A percentile compares a stretch with the other conserved stretches of the same genome.
phyloP scores from a whole-genome alignment of 208 protist genomes.

The Lotmaria passim region DNA sequence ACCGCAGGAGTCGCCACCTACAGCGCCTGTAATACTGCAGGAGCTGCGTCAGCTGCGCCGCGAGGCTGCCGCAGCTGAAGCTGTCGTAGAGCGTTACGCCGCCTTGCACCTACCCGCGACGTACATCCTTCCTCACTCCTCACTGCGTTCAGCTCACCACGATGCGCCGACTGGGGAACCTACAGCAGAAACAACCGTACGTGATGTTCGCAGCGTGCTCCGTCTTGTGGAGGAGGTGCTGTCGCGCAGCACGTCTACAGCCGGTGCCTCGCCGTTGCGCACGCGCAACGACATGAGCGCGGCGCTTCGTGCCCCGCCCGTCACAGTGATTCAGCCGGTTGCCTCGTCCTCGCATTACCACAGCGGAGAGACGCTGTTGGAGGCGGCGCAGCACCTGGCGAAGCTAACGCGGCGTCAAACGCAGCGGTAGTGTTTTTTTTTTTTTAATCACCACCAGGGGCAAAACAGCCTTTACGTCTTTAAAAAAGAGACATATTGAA shows the following conservation, averaged over 20 bases:
- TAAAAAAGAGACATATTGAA: too few species aligned
- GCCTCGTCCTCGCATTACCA: neutral
- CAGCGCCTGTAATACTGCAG: neutral
- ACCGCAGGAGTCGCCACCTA: neutral
- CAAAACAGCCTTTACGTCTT: too few species aligned
- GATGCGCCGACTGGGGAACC: neutral
- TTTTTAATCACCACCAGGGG: too few species aligned
- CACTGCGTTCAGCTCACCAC: neutral
- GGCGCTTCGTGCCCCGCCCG: neutral
- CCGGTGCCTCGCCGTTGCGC: neutral
- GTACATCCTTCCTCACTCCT: neutral
- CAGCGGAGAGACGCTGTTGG: constrained; percentile 2
- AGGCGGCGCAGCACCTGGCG: neutral
- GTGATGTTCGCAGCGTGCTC: neutral
- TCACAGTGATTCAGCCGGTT: neutral
- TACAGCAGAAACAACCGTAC: neutral
- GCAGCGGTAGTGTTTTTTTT: too few species aligned
- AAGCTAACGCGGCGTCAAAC: constrained; percentile 5
- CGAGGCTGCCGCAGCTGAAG: neutral
- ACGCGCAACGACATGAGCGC: neutral
- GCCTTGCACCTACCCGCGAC: neutral
- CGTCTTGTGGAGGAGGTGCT: neutral
- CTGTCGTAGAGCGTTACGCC: neutral
- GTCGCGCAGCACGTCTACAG: neutral
- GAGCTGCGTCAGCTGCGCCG: neutral